Percentiles rank a stretch among this genome's conserved stretches.
Evolutionary conservation across 306 rosid species (phyloP).

Genomic region (Vigna angularis): DNA sequence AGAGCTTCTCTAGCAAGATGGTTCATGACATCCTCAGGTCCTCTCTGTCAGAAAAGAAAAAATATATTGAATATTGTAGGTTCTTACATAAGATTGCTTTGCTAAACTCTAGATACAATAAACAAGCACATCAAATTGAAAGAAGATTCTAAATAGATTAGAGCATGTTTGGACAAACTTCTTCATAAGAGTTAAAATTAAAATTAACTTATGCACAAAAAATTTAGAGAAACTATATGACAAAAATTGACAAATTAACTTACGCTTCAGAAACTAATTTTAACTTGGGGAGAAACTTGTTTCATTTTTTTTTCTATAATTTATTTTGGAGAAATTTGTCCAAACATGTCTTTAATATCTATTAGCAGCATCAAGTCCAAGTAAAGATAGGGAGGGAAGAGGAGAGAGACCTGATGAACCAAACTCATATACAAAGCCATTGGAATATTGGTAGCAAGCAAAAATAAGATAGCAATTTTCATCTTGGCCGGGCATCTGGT

Average conservation of each 20-base stretch:
- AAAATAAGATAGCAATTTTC: constrained; percentile 62
- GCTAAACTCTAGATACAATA: constrained; percentile 1
- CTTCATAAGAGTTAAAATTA: too few species aligned
- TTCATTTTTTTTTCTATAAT: too few species aligned
- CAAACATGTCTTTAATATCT: not conserved
- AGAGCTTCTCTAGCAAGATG: constrained; percentile 76
- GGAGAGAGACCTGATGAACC: constrained; percentile 88
- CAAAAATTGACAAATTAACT: too few species aligned
- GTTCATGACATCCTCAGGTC: constrained; percentile 89
- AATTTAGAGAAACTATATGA: too few species aligned
- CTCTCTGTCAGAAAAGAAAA: constrained; percentile 69
- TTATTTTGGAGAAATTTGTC: too few species aligned
- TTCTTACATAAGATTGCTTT: constrained; percentile 3
- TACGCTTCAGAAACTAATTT: too few species aligned
- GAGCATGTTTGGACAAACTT: too few species aligned
- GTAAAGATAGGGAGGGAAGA: not conserved
- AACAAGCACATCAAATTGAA: constrained; percentile 22
- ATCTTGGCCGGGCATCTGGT: constrained; percentile 57
- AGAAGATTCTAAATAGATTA: not conserved
- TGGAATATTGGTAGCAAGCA: constrained; percentile 88
- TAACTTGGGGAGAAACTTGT: too few species aligned
- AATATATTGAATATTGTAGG: not conserved
- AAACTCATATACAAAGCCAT: constrained; percentile 95
- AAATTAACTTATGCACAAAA: too few species aligned
- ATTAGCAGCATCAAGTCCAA: not conserved